Percentiles rank a stretch among this genome's conserved stretches.
phyloP scores from a whole-genome alignment of 2,329 filamentous ascomycete genomes.

The Colletotrichum abscissum region DNA sequence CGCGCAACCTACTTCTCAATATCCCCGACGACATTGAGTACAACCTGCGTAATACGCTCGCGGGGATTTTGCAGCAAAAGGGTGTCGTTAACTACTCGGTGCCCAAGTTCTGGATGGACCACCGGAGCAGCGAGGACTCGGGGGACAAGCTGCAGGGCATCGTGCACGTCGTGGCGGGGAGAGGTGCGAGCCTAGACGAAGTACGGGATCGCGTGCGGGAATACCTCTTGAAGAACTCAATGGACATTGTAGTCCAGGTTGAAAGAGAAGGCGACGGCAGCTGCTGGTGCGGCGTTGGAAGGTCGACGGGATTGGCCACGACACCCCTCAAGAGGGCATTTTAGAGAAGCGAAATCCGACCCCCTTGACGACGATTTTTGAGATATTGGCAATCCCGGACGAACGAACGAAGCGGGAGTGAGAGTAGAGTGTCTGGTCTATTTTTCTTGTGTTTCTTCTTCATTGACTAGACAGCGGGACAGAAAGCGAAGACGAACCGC shows the following conservation, averaged over 20 bases:
- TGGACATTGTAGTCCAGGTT: constrained; percentile 89
- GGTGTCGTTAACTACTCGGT: constrained; percentile 89
- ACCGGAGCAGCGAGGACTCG: constrained; percentile 53
- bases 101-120: constrained; percentile 93
- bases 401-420: neutral
- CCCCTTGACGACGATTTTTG: constrained; percentile 9
- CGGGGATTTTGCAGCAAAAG: constrained; percentile 82
- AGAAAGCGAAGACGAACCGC: neutral
- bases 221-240: constrained; percentile 76
- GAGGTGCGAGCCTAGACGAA: constrained; percentile 81
- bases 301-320: constrained; percentile 42
- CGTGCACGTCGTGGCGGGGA: constrained; percentile 84
- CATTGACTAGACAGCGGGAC: constrained; percentile 1
- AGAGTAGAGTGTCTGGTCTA: neutral
- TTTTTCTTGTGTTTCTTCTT: neutral
- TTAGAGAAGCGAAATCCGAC: constrained; percentile 38
- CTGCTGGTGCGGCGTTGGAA: constrained; percentile 67
- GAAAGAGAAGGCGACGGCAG: constrained; percentile 81
- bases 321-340: constrained; percentile 47
- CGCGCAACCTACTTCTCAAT: constrained; percentile 84
- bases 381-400: neutral
- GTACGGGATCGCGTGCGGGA: constrained; percentile 81
- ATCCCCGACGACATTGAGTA: constrained; percentile 90
- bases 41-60: constrained; percentile 84
- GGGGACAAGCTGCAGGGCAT: constrained; percentile 77